Evolutionary conservation across 2,329 filamentous ascomycete species (phyloP).

Genomic region (Hymenoscyphus repandus): DNA sequence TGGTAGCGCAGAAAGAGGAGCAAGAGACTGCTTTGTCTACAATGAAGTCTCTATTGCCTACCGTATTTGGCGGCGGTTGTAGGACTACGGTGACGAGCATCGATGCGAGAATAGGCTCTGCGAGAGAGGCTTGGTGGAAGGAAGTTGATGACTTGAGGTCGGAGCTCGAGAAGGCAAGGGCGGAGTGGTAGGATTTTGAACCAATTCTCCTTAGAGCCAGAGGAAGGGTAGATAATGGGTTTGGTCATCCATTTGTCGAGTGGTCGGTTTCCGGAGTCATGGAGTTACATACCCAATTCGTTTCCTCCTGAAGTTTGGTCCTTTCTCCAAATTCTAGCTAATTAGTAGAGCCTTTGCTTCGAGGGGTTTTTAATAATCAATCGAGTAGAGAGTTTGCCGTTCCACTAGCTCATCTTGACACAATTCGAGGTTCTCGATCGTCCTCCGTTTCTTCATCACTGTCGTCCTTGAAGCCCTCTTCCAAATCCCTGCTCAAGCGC

Average conservation of each 20-base stretch:
- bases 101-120: conserved; percentile 15
- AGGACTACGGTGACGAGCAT: conserved; percentile 8
- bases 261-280: not conserved
- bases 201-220: not conserved
- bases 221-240: not conserved
- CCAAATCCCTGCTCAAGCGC: conserved; percentile 72
- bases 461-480: conserved; percentile 70
- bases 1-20: conserved; percentile 13
- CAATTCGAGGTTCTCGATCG: conserved; percentile 1
- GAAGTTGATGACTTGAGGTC: conserved; percentile 15
- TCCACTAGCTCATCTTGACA: not conserved
- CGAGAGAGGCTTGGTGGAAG: conserved; percentile 16
- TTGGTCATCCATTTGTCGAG: not conserved
- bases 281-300: not conserved
- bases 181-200: conserved; percentile 15
- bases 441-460: conserved; percentile 52
- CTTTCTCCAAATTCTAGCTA: too few species aligned
- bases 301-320: not conserved
- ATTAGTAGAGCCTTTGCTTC: too few species aligned
- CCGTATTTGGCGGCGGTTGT: conserved; percentile 16
- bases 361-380: too few species aligned
- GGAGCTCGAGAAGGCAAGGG: conserved; percentile 29
- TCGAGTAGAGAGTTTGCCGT: too few species aligned
- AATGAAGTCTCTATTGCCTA: conserved; percentile 14
- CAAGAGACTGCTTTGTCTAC: conserved; percentile 14